These are phyloP conservation scores for Diaporthe destruens DNA, from an alignment of 2,329 filamentous ascomycete species.

Conservation along the genomic window DNA sequence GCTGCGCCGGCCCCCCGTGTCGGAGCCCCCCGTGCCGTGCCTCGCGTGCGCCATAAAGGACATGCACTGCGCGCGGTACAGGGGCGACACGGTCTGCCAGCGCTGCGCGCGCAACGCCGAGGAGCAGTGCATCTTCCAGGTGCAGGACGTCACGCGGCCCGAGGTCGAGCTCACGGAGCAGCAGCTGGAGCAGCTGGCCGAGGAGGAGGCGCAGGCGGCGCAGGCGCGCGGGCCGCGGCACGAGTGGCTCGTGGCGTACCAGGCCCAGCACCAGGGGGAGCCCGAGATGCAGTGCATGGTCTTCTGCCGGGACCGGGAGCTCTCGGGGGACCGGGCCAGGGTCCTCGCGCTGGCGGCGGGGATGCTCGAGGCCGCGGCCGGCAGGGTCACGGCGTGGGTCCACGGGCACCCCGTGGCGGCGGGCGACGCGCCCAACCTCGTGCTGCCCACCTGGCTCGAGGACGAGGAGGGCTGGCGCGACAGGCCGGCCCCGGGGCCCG, in stretches of 20 bases:
- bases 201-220: neutral
- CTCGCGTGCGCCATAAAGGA: neutral
- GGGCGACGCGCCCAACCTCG: neutral
- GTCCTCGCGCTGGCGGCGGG: neutral
- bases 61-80: neutral
- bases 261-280: neutral
- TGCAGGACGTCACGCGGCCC: neutral
- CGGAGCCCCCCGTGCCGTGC: neutral
- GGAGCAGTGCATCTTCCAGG: slow-evolving; percentile 6
- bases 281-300: slow-evolving; percentile 12
- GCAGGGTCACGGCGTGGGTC: neutral
- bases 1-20: neutral
- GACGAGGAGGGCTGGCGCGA: neutral
- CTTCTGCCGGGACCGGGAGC: neutral
- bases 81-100: neutral
- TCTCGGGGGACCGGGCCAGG: neutral
- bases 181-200: neutral
- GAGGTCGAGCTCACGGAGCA: neutral
- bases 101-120: slow-evolving; percentile 28
- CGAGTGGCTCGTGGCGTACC: neutral
- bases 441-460: neutral
- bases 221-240: too few species aligned
- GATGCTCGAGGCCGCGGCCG: neutral
- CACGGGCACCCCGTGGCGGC: neutral
- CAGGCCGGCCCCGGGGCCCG: neutral